phyloP scores from a whole-genome alignment of 1,139 yeast genomes.

The Saccharomyces hybrid region DNA sequence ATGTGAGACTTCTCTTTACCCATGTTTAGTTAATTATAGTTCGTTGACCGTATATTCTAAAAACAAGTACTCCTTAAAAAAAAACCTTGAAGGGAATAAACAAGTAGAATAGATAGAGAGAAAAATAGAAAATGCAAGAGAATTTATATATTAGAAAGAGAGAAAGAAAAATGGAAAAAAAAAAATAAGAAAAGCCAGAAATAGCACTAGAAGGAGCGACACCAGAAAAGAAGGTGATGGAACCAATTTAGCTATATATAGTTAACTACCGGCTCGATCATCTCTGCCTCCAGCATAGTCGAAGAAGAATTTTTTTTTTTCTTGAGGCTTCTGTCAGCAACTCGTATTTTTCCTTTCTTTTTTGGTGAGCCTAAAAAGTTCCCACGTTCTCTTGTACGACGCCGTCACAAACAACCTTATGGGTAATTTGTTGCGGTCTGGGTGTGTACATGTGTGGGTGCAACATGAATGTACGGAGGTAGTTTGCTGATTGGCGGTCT shows the following conservation, averaged over 20 bases:
- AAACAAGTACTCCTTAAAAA: background rate
- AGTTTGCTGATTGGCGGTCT: background rate
- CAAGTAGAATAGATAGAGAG: background rate
- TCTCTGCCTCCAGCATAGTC: background rate
- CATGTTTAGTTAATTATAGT: conserved; percentile 30
- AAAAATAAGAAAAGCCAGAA: background rate
- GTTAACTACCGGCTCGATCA: background rate
- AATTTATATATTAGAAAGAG: conserved; percentile 1
- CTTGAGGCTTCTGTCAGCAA: background rate
- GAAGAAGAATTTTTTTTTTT: background rate
- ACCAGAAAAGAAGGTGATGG: conserved; percentile 1
- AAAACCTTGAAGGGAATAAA: background rate
- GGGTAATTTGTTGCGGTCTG: background rate
- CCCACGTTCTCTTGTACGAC: background rate
- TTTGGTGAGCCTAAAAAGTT: background rate
- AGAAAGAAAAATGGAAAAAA: background rate
- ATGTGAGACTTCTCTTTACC: conserved; percentile 96
- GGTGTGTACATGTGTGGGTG: background rate
- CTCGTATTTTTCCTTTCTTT: background rate
- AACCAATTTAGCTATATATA: conserved; percentile 1
- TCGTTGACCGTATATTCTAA: conserved; percentile 4
- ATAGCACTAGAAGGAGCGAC: background rate
- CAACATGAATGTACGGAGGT: background rate
- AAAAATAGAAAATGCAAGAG: background rate
- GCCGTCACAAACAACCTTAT: background rate